Base-by-base conservation (phyloP, 257 asterid species). In the Thymus quinquecostatus region DNA sequence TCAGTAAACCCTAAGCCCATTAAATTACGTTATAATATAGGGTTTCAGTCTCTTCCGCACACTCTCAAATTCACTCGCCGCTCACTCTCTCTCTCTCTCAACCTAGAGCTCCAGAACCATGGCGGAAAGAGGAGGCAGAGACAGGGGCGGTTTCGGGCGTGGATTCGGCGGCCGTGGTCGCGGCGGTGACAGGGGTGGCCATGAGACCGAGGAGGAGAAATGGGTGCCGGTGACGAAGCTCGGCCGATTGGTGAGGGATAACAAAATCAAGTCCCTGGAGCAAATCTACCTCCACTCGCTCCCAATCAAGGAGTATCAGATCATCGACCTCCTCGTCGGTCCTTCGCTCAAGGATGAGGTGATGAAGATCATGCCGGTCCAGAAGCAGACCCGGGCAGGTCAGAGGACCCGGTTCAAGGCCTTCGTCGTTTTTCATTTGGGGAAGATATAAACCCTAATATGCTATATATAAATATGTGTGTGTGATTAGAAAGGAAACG, bases 351-450 rank as follows among this genome's bases (percentile, higher is more conserved):
- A 89, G 47, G 97, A 92, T 55, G 97, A 92, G 80, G 97, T 91
- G 33, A 91, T 91, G 97, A 91, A 91, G 36, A 91, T 91, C 80
- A 91, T 91, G 97, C 96, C 97, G 11, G 97, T 91, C 4, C 97
- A 89, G 92, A 91, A 91, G 67, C 97, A 91, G 83, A 91, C 97
- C 8, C 87, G 97, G 10, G 97, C 97, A 12, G 97, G 97, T 5
- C 97, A 91, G 82, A 78, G 97, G 60, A 91, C 97, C 71, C 69
- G 97, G 66, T 91, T 91, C 86, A 91, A 91, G 86, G 97, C 97
- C 0, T 91, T 91, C 43, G 96, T 91, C 3, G 97, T 91, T n/a
- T n/a, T n/a, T n/a, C n/a, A n/a, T n/a, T n/a, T n/a, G n/a, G n/a
- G n/a, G n/a, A n/a, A n/a, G n/a, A n/a, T n/a, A n/a, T n/a, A n/a